Conservation (phyloP, 768 basidiomycete genomes). For the Pisolithus orientalis region DNA sequence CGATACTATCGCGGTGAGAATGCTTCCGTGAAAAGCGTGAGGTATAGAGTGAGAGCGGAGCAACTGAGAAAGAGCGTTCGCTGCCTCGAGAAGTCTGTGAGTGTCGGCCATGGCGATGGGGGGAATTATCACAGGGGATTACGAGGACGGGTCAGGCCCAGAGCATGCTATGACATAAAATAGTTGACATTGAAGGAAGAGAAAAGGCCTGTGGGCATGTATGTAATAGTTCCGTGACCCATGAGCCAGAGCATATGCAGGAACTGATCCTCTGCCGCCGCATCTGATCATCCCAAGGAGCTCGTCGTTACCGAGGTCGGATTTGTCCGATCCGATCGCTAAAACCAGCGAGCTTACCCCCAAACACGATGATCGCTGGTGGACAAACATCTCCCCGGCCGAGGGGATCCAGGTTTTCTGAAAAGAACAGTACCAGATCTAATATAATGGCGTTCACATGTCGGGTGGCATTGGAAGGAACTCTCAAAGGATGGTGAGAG, state of each 20-base stretch:
- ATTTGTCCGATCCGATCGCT: slow-evolving; percentile 18
- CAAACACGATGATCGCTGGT: background rate
- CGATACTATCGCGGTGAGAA: slow-evolving; percentile 65
- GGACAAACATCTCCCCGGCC: background rate
- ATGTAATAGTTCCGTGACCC: slow-evolving; percentile 39
- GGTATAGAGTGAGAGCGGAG: slow-evolving; percentile 53
- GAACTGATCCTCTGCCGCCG: slow-evolving; percentile 16
- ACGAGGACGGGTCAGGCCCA: slow-evolving; percentile 31
- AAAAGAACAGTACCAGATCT: slow-evolving; percentile 5
- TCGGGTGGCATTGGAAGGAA: background rate
- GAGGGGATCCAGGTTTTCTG: slow-evolving; percentile 5
- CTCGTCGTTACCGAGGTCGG: slow-evolving; percentile 19
- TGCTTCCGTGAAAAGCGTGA: slow-evolving; percentile 77
- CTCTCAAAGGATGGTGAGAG: background rate
- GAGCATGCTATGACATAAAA: slow-evolving; percentile 49
- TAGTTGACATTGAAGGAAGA: slow-evolving; percentile 33
- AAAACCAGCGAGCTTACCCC: slow-evolving; percentile 5
- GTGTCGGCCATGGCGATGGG: slow-evolving; percentile 53
- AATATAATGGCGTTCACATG: slow-evolving; percentile 2
- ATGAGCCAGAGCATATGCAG: slow-evolving; percentile 35
- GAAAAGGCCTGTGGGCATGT: slow-evolving; percentile 41
- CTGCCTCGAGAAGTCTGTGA: slow-evolving; percentile 70
- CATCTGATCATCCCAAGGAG: slow-evolving; percentile 18
- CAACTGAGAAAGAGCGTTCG: slow-evolving; percentile 62
- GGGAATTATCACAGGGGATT: slow-evolving; percentile 19